Base-by-base conservation (phyloP, 2,329 filamentous ascomycete species). In the Cercospora sp. region DNA sequence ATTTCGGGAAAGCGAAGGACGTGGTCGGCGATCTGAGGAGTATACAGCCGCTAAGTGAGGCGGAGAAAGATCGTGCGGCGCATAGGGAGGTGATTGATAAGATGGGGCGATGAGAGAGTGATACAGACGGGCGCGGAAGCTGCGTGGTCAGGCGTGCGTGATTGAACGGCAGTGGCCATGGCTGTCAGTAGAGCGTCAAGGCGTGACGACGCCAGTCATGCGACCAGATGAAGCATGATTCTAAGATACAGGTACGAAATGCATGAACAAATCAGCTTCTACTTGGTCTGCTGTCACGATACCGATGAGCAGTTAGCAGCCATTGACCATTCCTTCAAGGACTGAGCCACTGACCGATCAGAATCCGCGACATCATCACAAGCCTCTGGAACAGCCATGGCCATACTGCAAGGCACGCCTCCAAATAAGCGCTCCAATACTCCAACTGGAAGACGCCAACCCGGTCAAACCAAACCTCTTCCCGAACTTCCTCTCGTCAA, bases 1-100 rank as follows among this genome's bases (percentile, higher is more conserved):
- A 99, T 83, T 99, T 99, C 82, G 95, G 95, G 79, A 99, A 99
- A 85, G 94, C 95, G 65, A 97, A 97, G 87, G 95, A 99, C 81
- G 93, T 99, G 3, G 94, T 99, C 3, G 95, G 94, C 65, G 94
- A 99, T 80, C 82, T 99, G 81, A 87, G 95, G 79, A 98, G 94
- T 86, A 87, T 97, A 72, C 89, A 89, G 62, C 89, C 91, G 71
- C 82, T 98, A 79, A 96, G 92, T 72, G 93, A 97, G 81, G 89
- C 90, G 45, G 93, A 91, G 77, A 88, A 87, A 77, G 94, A 97
- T 73, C 87, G 91, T 70, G 92, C 93, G 74, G 89, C 92, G 67
- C 95, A 98, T 81, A 86, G 89, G 76, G 94, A 97, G 82, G 90
- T 97, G 82, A 97, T 98, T 76, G 88, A 77, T 72, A 83, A 83